These are phyloP conservation scores for Candida patagonica DNA, from an alignment of 805 yeast genomes.

Conservation along the genomic window DNA sequence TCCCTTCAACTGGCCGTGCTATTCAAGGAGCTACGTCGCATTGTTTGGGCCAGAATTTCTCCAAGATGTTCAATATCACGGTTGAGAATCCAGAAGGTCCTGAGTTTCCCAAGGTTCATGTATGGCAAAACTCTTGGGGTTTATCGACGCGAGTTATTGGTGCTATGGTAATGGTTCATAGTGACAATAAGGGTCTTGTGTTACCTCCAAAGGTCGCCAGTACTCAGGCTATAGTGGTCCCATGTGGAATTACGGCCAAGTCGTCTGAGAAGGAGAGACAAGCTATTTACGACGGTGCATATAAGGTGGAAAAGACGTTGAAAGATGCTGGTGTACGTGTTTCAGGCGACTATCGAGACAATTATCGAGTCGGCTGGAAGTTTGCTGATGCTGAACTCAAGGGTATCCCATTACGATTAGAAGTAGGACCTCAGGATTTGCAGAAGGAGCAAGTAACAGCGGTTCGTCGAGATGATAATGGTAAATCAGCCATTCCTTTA, in stretches of 20 bases:
- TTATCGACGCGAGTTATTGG: constrained; percentile 96
- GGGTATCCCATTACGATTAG: constrained; percentile 91
- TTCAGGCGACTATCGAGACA: constrained; percentile 80
- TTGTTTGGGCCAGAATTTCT: constrained; percentile 95
- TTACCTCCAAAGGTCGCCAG: constrained; percentile 96
- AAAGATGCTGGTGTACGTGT: constrained; percentile 59
- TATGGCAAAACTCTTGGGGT: constrained; percentile 99
- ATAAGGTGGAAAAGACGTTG: constrained; percentile 56
- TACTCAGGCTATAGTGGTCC: constrained; percentile 83
- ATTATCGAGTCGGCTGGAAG: constrained; percentile 98
- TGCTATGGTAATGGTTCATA: constrained; percentile 98
- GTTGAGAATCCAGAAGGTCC: constrained; percentile 93
- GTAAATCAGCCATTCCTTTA: constrained; percentile 59
- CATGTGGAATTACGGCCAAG: constrained; percentile 90
- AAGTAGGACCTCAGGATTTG: constrained; percentile 94
- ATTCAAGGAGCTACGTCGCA: constrained; percentile 99
- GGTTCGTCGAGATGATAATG: constrained; percentile 87
- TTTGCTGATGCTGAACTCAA: constrained; percentile 94
- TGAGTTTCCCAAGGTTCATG: constrained; percentile 76
- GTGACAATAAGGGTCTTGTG: constrained; percentile 96
- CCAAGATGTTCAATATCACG: constrained; percentile 92
- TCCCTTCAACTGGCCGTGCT: constrained; percentile 98
- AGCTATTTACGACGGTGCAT: constrained; percentile 60
- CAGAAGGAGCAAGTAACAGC: constrained; percentile 71
- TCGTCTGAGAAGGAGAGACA: constrained; percentile 68